Percentiles rank a stretch among this genome's conserved stretches.
Conservation (phyloP, 345 rosid genomes). For the Pistacia vera region DNA sequence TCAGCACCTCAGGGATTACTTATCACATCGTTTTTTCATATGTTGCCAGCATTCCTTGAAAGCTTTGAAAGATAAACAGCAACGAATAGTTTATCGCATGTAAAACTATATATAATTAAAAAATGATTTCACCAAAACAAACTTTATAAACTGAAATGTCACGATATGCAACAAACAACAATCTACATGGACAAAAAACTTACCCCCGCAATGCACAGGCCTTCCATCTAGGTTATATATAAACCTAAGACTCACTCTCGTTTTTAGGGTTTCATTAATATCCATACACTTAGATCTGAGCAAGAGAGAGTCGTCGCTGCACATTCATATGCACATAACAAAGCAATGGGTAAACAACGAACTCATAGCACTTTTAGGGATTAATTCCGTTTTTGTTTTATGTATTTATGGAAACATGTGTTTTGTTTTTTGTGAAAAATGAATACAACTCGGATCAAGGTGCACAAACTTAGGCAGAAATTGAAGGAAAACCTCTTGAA, state of each 20-base stretch:
- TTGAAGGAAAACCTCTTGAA: slow-evolving; percentile 50
- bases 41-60: slow-evolving; percentile 72
- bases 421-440: neutral
- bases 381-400: neutral
- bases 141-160: too few species aligned
- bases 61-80: slow-evolving; percentile 80
- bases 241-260: neutral
- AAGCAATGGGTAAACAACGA: slow-evolving; percentile 25
- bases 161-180: too few species aligned
- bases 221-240: neutral
- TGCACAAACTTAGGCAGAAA: slow-evolving; percentile 64
- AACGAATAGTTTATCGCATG: slow-evolving; percentile 80
- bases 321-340: neutral
- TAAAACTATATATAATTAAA: too few species aligned
- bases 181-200: too few species aligned
- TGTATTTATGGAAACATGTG: neutral
- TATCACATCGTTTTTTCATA: neutral
- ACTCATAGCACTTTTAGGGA: neutral
- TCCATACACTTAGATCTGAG: neutral
- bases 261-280: slow-evolving; percentile 22
- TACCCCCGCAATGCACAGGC: too few species aligned
- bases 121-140: too few species aligned
- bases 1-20: neutral
- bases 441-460: slow-evolving; percentile 63
- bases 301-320: slow-evolving; percentile 16